A percentile compares a stretch with the other conserved stretches of the same genome.
phyloP scores from a whole-genome alignment of 306 rosid species.

The Crotalaria pallida region DNA sequence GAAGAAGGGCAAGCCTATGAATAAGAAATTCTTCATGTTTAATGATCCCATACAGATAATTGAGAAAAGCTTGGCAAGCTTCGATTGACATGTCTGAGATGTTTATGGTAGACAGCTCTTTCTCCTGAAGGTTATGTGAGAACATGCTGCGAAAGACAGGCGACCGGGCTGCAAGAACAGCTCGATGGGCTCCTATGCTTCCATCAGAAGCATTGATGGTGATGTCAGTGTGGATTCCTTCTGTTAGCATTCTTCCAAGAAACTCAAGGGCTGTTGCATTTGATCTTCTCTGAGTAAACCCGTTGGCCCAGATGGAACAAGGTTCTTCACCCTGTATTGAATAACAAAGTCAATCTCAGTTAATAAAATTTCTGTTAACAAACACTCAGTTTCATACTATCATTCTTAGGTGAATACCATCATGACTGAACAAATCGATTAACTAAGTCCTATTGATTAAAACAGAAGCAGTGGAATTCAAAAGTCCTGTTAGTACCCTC shows the following conservation, averaged over 20 bases:
- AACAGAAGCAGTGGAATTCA: not conserved
- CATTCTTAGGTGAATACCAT: conserved; percentile 6
- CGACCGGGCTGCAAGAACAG: conserved; percentile 83
- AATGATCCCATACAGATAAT: conserved; percentile 77
- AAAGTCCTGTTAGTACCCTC: not conserved
- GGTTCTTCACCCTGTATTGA: conserved; percentile 65
- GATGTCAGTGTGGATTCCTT: conserved; percentile 88
- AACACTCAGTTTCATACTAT: not conserved
- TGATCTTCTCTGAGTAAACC: conserved; percentile 47
- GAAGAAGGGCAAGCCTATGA: conserved; percentile 76
- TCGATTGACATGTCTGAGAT: conserved; percentile 88
- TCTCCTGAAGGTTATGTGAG: conserved; percentile 83
- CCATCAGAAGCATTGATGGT: conserved; percentile 74
- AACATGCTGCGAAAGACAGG: conserved; percentile 95
- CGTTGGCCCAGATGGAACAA: conserved; percentile 77
- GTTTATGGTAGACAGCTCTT: conserved; percentile 69
- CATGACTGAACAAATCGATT: conserved; percentile 1
- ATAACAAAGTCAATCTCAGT: conserved; percentile 5
- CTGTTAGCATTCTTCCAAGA: conserved; percentile 72
- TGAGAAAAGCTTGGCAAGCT: conserved; percentile 74
- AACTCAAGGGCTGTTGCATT: conserved; percentile 63
- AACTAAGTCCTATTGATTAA: not conserved
- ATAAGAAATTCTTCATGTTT: conserved; percentile 63
- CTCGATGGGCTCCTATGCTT: conserved; percentile 85
- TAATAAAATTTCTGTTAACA: not conserved